Evolutionary conservation across 2,329 filamentous ascomycete genomes (phyloP).

Genomic region (Metarhizium anisopliae): DNA sequence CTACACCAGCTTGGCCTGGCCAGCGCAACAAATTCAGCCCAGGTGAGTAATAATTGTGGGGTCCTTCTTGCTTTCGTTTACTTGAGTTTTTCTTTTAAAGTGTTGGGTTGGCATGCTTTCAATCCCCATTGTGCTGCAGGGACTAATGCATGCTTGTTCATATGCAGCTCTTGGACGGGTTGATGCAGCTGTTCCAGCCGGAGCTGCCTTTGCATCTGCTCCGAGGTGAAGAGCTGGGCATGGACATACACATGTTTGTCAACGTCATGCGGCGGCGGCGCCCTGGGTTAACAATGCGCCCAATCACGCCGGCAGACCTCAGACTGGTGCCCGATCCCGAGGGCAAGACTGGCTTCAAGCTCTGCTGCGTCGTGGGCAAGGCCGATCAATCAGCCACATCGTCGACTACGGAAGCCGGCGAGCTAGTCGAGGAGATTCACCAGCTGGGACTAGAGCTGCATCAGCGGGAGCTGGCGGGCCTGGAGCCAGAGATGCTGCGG

Average conservation of each 20-base stretch:
- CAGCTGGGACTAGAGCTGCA: conserved; percentile 31
- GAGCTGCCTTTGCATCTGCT: conserved; percentile 24
- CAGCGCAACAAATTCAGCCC: conserved; percentile 15
- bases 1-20: conserved; percentile 9
- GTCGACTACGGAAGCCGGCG: conserved; percentile 7
- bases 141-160: not conserved
- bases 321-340: conserved; percentile 19
- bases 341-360: conserved; percentile 15
- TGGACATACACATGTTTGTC: conserved; percentile 30
- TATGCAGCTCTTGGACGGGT: conserved; percentile 21
- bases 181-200: conserved; percentile 22
- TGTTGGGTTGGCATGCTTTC: too few species aligned
- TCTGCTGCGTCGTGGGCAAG: conserved; percentile 19
- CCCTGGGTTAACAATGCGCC: conserved; percentile 20
- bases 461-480: conserved; percentile 24
- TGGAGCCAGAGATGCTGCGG: conserved; percentile 22
- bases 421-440: conserved; percentile 22
- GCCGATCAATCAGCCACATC: not conserved
- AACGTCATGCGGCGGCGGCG: conserved; percentile 17
- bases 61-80: not conserved
- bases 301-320: conserved; percentile 25
- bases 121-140: too few species aligned
- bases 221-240: conserved; percentile 26
- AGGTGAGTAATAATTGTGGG: conserved; percentile 10
- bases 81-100: too few species aligned